Base-by-base conservation (phyloP, 2,329 filamentous ascomycete genomes). In the Alternaria novae-zelandiae region DNA sequence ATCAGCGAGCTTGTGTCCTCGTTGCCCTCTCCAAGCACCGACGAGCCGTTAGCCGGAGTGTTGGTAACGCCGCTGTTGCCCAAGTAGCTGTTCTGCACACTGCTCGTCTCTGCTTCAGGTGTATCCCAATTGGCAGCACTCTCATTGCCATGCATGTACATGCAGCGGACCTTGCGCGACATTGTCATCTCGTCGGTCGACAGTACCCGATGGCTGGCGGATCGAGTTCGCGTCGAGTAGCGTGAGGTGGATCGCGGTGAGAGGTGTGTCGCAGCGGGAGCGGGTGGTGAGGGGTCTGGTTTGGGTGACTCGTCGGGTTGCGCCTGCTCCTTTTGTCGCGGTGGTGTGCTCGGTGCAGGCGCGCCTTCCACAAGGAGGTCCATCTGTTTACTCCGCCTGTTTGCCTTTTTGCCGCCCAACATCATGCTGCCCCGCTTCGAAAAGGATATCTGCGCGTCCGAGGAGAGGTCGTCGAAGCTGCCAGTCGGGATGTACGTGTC, bases 101-200 rank as follows among this genome's bases (percentile, higher is more conserved):
- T 76, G 46, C 45, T 59, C 4, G 53, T 41, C 41, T 73, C 74
- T 41, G 72, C 73, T 10, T 74, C 74, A 8, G 67, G 58, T 13
- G 56, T 64, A 17, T 78, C 77, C 82, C 82, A 84, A 6, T 83
- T 79, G 8, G 78, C 81, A 13, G 86, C 85, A 30, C 82, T 83
- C 65, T 89, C 87, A 59, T 88, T 84, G 5, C 88, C 88, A 64
- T 85, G 84, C 66, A 87, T 85, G 72, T 90, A 90, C 87, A 90
- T 90, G 65, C 86, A 82, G 28, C 88, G 83, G 36, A 90, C 87
- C 66, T 87, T 87, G 65, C 86, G 84, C 30, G 88, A 90, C 63
- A 90, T 80, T 73, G 86, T 85, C 70, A 88, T 87, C 74, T 90
- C 88, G 69, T 90, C 88, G 2, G 86, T 81, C n/a, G 88, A 90